phyloP scores from a whole-genome alignment of 768 basidiomycete genomes.

The Boletus subcaerulescens region DNA sequence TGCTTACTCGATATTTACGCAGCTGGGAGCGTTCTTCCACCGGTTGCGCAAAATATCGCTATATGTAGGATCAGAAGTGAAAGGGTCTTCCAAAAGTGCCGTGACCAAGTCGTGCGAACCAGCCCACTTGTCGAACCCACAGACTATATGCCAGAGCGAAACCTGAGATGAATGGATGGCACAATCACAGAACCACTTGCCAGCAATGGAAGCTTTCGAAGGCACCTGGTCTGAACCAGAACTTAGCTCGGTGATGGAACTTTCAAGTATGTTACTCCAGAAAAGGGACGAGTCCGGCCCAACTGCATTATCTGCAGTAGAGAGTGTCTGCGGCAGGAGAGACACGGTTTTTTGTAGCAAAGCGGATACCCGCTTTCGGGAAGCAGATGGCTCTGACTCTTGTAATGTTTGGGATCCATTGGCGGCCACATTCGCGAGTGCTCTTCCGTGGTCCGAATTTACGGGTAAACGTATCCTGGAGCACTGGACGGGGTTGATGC shows the following conservation, averaged over 20 bases:
- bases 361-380: slow-evolving; percentile 36
- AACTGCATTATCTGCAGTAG: slow-evolving; percentile 15
- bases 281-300: slow-evolving; percentile 36
- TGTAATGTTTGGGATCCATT: not conserved
- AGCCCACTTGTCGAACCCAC: slow-evolving; percentile 52
- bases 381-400: not conserved
- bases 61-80: slow-evolving; percentile 50
- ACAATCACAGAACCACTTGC: slow-evolving; percentile 34
- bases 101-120: slow-evolving; percentile 58
- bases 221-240: slow-evolving; percentile 32
- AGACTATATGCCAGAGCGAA: slow-evolving; percentile 41
- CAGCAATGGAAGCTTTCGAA: slow-evolving; percentile 44
- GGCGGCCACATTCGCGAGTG: not conserved
- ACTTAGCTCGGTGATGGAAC: slow-evolving; percentile 30
- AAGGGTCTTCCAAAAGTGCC: slow-evolving; percentile 69
- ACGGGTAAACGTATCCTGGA: not conserved
- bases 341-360: slow-evolving; percentile 48
- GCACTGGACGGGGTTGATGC: not conserved
- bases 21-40: slow-evolving; percentile 40
- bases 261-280: slow-evolving; percentile 46
- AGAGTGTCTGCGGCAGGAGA: slow-evolving; percentile 45
- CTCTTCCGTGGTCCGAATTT: not conserved
- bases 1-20: slow-evolving; percentile 28
- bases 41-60: slow-evolving; percentile 45
- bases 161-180: not conserved